Percentiles rank a stretch among this genome's conserved stretches.
These are phyloP conservation scores for Phytophthora capsici DNA, from an alignment of 352 stramenopile genomes.

Conservation along the genomic window DNA sequence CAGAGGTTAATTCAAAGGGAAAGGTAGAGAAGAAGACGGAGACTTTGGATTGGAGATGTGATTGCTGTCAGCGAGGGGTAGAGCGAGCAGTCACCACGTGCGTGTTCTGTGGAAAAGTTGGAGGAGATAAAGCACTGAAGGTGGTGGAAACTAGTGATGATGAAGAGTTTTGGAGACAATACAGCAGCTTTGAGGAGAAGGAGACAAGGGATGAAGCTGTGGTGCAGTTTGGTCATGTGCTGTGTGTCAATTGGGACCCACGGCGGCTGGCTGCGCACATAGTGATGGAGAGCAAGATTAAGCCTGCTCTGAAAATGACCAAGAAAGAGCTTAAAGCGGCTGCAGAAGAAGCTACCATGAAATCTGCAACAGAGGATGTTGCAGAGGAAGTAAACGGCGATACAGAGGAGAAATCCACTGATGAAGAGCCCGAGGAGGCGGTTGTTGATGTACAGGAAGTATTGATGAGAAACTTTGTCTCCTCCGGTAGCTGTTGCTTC, in stretches of 20 bases:
- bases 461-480: conserved; percentile 24
- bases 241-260: conserved; percentile 64
- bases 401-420: background rate
- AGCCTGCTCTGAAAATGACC: conserved; percentile 14
- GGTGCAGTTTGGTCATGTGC: conserved; percentile 44
- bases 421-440: conserved; percentile 17
- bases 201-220: background rate
- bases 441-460: conserved; percentile 11
- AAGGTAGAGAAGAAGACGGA: conserved; percentile 1
- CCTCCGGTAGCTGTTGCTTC: conserved; percentile 53
- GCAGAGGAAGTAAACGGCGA: conserved; percentile 3
- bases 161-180: conserved; percentile 30
- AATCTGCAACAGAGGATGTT: conserved; percentile 5
- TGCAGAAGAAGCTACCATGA: conserved; percentile 12
- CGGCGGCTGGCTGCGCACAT: conserved; percentile 31
- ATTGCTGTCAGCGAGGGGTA: conserved; percentile 44
- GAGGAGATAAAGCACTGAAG: conserved; percentile 32
- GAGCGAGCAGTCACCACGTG: conserved; percentile 25
- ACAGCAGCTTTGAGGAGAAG: conserved; percentile 3
- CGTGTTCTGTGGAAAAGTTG: conserved; percentile 51
- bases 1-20: background rate
- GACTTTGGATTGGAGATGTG: conserved; percentile 42
- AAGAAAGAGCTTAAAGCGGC: conserved; percentile 27
- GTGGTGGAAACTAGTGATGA: conserved; percentile 30
- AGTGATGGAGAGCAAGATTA: conserved; percentile 31